Evolutionary conservation across 2,329 filamentous ascomycete species (phyloP).

Genomic region (Calonectria pauciramosa): DNA sequence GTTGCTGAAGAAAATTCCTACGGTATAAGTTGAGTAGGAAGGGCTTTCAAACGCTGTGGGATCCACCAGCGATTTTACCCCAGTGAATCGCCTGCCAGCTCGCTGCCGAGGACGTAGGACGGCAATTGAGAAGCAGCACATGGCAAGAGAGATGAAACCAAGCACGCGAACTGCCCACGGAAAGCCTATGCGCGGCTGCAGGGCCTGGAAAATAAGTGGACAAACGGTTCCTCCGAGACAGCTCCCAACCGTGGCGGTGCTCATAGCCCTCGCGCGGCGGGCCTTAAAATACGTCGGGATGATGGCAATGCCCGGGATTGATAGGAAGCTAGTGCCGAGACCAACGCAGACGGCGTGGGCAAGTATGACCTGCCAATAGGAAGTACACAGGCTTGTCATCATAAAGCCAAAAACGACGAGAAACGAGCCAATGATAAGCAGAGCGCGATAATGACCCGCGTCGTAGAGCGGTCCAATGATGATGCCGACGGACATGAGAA

Average conservation of each 20-base stretch:
- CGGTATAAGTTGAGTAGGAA: conserved; percentile 10
- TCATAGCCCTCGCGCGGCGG: conserved; percentile 50
- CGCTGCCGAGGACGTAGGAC: conserved; percentile 17
- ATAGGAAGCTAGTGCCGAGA: conserved; percentile 52
- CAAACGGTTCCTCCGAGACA: conserved; percentile 56
- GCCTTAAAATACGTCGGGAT: conserved; percentile 56
- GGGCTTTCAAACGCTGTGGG: conserved; percentile 16
- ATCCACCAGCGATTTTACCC: neutral
- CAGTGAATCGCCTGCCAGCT: conserved; percentile 5
- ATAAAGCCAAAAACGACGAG: conserved; percentile 58
- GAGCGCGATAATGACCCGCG: conserved; percentile 55
- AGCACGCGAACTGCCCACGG: conserved; percentile 19
- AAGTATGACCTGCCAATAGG: conserved; percentile 59
- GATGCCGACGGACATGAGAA: conserved; percentile 57
- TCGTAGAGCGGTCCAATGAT: conserved; percentile 59
- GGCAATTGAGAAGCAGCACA: conserved; percentile 43
- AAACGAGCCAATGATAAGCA: conserved; percentile 52
- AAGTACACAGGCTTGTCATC: conserved; percentile 59
- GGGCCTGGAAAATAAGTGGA: conserved; percentile 52
- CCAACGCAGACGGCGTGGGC: conserved; percentile 56
- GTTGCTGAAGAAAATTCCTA: conserved; percentile 24
- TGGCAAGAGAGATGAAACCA: conserved; percentile 46
- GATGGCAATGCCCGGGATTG: conserved; percentile 53
- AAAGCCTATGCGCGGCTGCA: conserved; percentile 48
- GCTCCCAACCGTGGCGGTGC: conserved; percentile 57